phyloP scores from a whole-genome alignment of 768 basidiomycete species.

The Cystofilobasidium ferigula region DNA sequence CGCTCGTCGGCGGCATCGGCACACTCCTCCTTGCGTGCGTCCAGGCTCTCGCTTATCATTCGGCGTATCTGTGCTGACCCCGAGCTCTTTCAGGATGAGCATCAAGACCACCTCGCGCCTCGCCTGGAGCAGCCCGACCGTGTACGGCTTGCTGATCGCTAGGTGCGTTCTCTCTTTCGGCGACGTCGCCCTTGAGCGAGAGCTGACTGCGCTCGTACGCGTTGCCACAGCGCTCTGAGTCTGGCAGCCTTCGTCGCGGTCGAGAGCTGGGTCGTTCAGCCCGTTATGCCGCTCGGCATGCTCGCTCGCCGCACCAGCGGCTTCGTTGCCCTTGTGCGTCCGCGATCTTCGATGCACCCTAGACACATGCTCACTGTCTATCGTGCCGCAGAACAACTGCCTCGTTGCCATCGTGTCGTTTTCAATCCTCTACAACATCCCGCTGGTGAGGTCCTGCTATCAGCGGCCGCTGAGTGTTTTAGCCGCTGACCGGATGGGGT shows the following conservation, averaged over 20 bases:
- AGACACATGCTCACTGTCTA: background rate
- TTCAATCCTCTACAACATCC: constrained; percentile 45
- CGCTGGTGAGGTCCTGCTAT: constrained; percentile 4
- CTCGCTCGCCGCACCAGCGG: background rate
- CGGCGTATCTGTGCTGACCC: background rate
- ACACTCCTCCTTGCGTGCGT: constrained; percentile 33
- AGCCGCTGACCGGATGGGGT: no score
- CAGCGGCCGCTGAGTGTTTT: background rate
- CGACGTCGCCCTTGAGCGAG: background rate
- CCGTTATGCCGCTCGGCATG: constrained; percentile 44
- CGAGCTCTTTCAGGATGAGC: constrained; percentile 11
- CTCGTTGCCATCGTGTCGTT: constrained; percentile 66
- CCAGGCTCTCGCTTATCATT: background rate
- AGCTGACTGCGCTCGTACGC: constrained; percentile 38
- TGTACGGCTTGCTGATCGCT: constrained; percentile 51
- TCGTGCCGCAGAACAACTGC: constrained; percentile 53
- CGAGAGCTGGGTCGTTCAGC: constrained; percentile 67
- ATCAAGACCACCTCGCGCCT: constrained; percentile 19
- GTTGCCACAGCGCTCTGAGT: constrained; percentile 46
- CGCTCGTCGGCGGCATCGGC: constrained; percentile 48
- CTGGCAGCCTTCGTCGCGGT: constrained; percentile 57
- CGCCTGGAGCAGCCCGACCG: constrained; percentile 45
- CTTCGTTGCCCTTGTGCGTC: background rate
- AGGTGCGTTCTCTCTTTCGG: constrained; percentile 4
- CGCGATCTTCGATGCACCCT: background rate